Evolutionary conservation across 2,329 filamentous ascomycete genomes (phyloP), one percentile per base, ranked within the genome.

Genomic region (Coniochaeta sp.): DNA sequence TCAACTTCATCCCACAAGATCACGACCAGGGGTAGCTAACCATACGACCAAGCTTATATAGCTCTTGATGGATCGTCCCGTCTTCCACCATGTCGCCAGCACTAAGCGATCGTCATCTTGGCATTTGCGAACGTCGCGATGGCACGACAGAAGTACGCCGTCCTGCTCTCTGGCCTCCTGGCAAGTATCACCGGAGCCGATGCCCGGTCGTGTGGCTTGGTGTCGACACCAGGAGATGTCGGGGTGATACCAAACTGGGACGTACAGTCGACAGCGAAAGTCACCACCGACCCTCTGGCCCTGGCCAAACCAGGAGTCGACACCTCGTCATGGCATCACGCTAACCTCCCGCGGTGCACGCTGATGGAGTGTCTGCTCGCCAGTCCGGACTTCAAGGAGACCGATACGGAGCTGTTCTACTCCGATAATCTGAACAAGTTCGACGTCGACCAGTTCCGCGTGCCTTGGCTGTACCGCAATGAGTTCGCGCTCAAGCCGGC

Each of bases 381-480:
- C 8, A 74, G 71, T 6, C n/a, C 26, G 2, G 45, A 28, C 26
- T 71, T 71, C 2, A 65, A 77, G 12, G 81, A 79, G 64, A 69
- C 72, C 20, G 80, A 83, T 45, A 64, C 65, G 1, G 63, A 77
- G 0, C 60, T 85, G 0, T 85, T 83, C 64, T 82, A 73, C 61
- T 83, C 78, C 0, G 65, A 77, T 22, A 75, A 76, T 53, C 60
- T 72, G 35, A 55, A 58, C 9, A 50, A 32, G 3, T 52, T 82
- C 31, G 70, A 80, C 49, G 58, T 64, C 13, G 63, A 65, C 2
- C 71, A 71, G 40, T 85, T 83, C 52, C 61, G 66, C 1, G 71
- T 75, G 0, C 77, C 81, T 0, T 85, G 81, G 81, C 60, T 83
- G 22, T 85, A 83, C 57, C 72, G 81, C 12, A 66, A 75, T 33